Percentiles rank a stretch among this genome's conserved stretches.
phyloP scores from a whole-genome alignment of 2,329 filamentous ascomycete genomes.

The Coleophoma crateriformis region DNA sequence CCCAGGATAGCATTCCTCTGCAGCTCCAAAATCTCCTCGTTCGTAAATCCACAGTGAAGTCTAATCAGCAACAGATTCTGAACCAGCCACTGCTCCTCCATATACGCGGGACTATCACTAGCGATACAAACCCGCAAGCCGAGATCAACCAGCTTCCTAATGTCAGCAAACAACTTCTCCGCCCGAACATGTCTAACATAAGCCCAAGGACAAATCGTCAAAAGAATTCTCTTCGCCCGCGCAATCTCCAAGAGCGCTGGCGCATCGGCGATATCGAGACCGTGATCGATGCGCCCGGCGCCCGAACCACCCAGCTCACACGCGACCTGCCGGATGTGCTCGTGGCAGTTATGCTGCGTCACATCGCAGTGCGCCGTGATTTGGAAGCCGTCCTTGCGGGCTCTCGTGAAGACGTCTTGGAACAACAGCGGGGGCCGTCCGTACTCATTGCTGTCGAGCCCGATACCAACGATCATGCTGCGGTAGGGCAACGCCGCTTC shows the following conservation, averaged over 20 bases:
- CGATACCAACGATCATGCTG: slow-evolving; percentile 44
- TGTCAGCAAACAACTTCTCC: slow-evolving; percentile 32
- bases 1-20: slow-evolving; percentile 36
- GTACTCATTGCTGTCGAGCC: slow-evolving; percentile 56
- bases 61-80: slow-evolving; percentile 26
- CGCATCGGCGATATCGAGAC: slow-evolving; percentile 50
- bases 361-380: slow-evolving; percentile 57
- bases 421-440: slow-evolving; percentile 51
- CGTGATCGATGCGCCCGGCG: slow-evolving; percentile 66
- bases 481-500: slow-evolving; percentile 24
- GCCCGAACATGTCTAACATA: slow-evolving; percentile 48
- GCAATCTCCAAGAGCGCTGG: slow-evolving; percentile 42
- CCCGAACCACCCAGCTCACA: slow-evolving; percentile 44
- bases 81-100: slow-evolving; percentile 42
- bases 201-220: slow-evolving; percentile 69
- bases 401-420: slow-evolving; percentile 50
- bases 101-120: slow-evolving; percentile 37
- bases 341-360: slow-evolving; percentile 64
- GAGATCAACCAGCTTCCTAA: slow-evolving; percentile 30
- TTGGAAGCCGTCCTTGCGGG: slow-evolving; percentile 42
- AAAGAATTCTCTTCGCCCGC: slow-evolving; percentile 30
- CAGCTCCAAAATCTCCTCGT: slow-evolving; percentile 33
- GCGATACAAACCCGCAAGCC: slow-evolving; percentile 34
- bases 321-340: slow-evolving; percentile 50
- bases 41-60: slow-evolving; percentile 3